phyloP scores from a whole-genome alignment of 306 rosid species.

The Dalbergia cochinchinensis region DNA sequence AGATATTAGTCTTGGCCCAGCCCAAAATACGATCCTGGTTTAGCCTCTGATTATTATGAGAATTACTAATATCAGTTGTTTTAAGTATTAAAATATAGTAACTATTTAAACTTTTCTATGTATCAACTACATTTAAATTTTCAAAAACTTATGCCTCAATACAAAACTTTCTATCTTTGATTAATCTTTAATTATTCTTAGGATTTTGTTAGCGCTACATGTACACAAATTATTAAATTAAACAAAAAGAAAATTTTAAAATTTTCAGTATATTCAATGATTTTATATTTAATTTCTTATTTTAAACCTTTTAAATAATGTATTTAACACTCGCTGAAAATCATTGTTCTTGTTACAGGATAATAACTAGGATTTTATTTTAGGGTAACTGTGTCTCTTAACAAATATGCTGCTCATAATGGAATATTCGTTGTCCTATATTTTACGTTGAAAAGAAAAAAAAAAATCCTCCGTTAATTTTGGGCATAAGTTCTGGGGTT shows the following conservation, averaged over 20 bases:
- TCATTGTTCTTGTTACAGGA: background rate
- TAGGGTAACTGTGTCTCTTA: conserved; percentile 10
- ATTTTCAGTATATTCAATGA: background rate
- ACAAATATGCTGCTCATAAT: conserved; percentile 35
- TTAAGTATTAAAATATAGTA: too few species aligned
- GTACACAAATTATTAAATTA: too few species aligned
- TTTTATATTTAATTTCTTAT: background rate
- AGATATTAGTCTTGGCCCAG: too few species aligned
- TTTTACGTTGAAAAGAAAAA: background rate
- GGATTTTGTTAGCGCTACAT: too few species aligned
- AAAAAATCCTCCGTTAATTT: background rate
- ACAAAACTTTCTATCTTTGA: too few species aligned
- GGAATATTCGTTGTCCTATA: background rate
- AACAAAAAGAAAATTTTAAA: too few species aligned
- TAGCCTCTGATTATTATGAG: background rate
- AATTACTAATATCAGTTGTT: background rate
- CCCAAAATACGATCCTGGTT: too few species aligned
- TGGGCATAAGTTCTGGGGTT: background rate
- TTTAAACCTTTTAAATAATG: background rate
- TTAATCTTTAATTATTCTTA: too few species aligned
- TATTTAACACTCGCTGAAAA: background rate
- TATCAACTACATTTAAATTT: too few species aligned
- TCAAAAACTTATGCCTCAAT: too few species aligned
- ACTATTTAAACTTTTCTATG: too few species aligned
- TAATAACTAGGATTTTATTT: background rate